Base-by-base conservation (phyloP, 2,329 filamentous ascomycete genomes). In the Aspergillus brasiliensis region DNA sequence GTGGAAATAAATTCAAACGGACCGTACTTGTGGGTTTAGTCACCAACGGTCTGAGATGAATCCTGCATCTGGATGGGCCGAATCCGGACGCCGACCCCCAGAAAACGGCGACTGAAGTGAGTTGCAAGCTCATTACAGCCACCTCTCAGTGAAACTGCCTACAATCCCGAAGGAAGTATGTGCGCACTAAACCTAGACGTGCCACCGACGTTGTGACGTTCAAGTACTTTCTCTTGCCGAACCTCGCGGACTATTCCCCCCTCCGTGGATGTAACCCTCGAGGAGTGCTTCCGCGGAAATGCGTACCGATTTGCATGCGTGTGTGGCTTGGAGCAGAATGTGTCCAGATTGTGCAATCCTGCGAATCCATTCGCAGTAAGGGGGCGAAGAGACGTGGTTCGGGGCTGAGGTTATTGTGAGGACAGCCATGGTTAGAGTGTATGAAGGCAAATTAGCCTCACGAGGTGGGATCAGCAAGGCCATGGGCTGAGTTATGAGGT, bases 361-460 rank as follows among this genome's bases (percentile, higher is more conserved):
- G 11, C 10, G n/a, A 70, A 58, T 67, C 64, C 15, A 58, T 77
- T 7, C 71, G 74, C 37, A 72, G 74, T 7, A 64, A 63, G 56
- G 72, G 70, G 4, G 64, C 67, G n/a, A 4, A 65, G 73, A 59
- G 71, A 69, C 58, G 67, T 77, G 17, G 71, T 76, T 8, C 70
- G 75, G 13, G 73, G 73, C 13, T 69, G 69, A 62, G 59, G 44
- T 48, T 48, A 48, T 48, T 48, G 15, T 19, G 46, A 27, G 25
- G 25, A 48, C 46, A 48, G 46, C 46, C 46, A 48, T 6, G 46
- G 46, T 28, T 48, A 48, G 4, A 27, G 46, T n/a, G 23, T 47
- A 10, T 21, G 44, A 25, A 27, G 46, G 46, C 46, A 7, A 48
- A 28, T n/a, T 27, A n/a, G 46, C 31, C 31, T 34, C 31, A 34